phyloP scores from a whole-genome alignment of 2,329 filamentous ascomycete genomes.

The Neonectria coccinea region DNA sequence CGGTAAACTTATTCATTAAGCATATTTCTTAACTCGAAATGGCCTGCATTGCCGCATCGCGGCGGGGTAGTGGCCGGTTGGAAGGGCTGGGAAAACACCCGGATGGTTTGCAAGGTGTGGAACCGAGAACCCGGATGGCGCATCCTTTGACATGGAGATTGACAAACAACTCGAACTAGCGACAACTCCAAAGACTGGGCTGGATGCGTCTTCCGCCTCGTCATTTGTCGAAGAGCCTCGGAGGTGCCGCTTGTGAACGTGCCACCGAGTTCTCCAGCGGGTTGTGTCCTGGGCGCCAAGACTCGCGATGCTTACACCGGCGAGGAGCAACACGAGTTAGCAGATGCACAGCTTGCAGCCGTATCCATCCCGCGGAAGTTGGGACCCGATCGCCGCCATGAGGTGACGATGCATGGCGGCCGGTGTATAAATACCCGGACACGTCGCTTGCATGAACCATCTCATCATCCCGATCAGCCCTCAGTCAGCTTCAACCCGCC shows the following conservation, averaged over 20 bases:
- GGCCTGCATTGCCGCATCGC: slow-evolving; percentile 18
- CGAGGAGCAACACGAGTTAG: not conserved
- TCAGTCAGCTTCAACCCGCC: slow-evolving; percentile 10
- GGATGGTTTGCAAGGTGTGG: slow-evolving; percentile 38
- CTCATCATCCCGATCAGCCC: slow-evolving; percentile 33
- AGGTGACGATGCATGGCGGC: slow-evolving; percentile 1
- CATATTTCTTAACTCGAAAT: slow-evolving; percentile 43
- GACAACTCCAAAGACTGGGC: not conserved
- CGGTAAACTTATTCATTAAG: slow-evolving; percentile 35
- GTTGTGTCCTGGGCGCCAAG: not conserved
- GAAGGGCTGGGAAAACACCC: slow-evolving; percentile 32
- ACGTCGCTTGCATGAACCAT: slow-evolving; percentile 21
- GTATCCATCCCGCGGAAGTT: not conserved
- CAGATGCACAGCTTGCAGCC: not conserved
- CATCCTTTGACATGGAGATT: slow-evolving; percentile 19
- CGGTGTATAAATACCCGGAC: slow-evolving; percentile 38
- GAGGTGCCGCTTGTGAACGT: slow-evolving; percentile 8
- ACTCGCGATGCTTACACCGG: slow-evolving; percentile 1
- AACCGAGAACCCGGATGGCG: slow-evolving; percentile 44
- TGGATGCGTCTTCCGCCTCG: accelerated
- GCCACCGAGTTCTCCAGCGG: not conserved
- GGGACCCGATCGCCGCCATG: slow-evolving; percentile 14
- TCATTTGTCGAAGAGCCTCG: slow-evolving; percentile 29
- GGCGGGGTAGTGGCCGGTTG: slow-evolving; percentile 17
- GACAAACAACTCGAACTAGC: slow-evolving; percentile 8